A percentile compares a stretch with the other conserved stretches of the same genome.
Conservation (phyloP, 139 green algal species). For the Chlorella ohadii region DNA sequence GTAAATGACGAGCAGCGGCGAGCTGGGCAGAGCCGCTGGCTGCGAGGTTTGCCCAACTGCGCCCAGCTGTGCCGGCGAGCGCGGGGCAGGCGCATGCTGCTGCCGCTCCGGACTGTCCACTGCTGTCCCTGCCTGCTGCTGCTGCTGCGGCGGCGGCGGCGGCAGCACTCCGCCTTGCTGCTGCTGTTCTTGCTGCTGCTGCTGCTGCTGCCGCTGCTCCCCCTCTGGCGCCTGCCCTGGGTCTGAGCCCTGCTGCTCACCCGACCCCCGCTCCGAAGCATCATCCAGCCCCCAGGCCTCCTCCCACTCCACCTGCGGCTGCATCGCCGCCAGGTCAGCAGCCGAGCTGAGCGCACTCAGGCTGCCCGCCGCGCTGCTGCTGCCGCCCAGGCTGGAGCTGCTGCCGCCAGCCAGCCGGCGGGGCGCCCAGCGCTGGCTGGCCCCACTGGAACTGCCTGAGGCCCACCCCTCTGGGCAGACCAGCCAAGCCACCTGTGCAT, state of each 20-base stretch:
- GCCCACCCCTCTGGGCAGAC: neutral
- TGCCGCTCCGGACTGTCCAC: no score
- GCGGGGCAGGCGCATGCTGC: no score
- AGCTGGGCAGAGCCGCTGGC: no score
- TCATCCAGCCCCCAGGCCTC: neutral
- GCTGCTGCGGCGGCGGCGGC: neutral
- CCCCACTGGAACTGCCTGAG: neutral
- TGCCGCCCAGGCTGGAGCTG: neutral
- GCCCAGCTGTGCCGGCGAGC: no score
- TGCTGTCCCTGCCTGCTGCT: no score
- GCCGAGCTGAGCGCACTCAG: neutral
- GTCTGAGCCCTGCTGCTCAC: no score
- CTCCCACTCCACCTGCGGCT: neutral
- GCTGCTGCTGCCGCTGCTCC: neutral
- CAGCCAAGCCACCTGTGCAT: constrained; percentile 73
- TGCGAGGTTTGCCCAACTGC: no score
- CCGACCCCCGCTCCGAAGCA: neutral
- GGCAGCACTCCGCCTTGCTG: neutral
- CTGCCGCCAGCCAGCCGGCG: neutral
- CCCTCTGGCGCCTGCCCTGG: neutral
- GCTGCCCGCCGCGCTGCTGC: neutral
- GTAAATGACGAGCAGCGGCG: constrained; percentile 55
- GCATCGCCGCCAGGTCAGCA: neutral
- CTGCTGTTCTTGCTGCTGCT: constrained; percentile 1
- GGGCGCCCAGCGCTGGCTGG: neutral